Conservation (phyloP, 257 asterid species). For the Buddleja alternifolia region DNA sequence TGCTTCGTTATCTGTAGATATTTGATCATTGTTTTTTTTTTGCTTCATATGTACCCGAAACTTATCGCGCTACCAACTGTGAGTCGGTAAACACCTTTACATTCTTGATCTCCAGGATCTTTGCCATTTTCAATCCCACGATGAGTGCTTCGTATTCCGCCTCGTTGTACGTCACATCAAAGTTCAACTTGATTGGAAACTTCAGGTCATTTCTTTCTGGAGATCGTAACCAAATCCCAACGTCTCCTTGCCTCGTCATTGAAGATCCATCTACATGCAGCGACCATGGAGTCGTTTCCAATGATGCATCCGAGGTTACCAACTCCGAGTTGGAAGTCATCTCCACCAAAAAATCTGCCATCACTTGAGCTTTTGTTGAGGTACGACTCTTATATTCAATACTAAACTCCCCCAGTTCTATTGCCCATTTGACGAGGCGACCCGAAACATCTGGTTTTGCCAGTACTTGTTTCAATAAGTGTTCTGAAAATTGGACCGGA, state of each 20-base stretch:
- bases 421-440: too few species aligned
- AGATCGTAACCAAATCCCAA: background rate
- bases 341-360: background rate
- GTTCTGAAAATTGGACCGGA: too few species aligned
- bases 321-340: background rate
- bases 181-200: background rate
- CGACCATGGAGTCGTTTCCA: background rate
- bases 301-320: too few species aligned
- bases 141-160: background rate
- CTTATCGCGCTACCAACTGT: background rate
- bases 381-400: too few species aligned
- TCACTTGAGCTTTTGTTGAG: too few species aligned
- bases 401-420: too few species aligned
- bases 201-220: background rate
- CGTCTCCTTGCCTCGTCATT: too few species aligned
- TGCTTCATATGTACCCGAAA: background rate
- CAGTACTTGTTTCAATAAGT: too few species aligned
- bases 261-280: background rate
- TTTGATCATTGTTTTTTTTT: background rate
- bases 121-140: accelerated
- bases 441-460: too few species aligned
- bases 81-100: background rate
- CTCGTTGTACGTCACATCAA: background rate
- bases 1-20: background rate
- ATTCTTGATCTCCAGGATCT: too few species aligned